phyloP scores from a whole-genome alignment of 1,284 basidiomycete species.

The Neotropicomus parvogracilis region DNA sequence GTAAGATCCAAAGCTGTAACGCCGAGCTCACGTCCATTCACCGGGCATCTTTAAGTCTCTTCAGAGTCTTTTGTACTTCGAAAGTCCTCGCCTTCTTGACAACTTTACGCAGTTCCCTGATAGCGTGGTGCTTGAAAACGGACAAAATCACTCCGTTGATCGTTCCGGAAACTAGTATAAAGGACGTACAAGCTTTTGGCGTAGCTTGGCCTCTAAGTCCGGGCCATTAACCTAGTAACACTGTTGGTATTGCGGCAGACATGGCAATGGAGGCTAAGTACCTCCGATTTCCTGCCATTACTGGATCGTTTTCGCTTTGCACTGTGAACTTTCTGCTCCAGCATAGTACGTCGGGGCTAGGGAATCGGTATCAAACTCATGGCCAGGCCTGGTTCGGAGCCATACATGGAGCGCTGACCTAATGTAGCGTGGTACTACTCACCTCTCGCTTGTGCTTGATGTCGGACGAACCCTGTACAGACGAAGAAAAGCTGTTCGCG shows the following conservation, averaged over 20 bases:
- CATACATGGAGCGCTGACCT: conserved; percentile 20
- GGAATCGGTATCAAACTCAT: no score
- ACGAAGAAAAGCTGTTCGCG: conserved; percentile 45
- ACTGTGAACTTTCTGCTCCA: conserved; percentile 4
- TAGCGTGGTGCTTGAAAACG: conserved; percentile 57
- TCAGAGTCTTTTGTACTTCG: conserved; percentile 81
- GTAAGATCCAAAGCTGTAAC: not conserved
- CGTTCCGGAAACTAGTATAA: conserved; percentile 10
- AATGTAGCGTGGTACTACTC: conserved; percentile 1
- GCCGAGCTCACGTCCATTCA: conserved; percentile 30
- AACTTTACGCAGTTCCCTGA: conserved; percentile 64
- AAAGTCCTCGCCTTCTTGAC: conserved; percentile 81
- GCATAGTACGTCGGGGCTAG: no score
- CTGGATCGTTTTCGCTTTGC: conserved; percentile 23
- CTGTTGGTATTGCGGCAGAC: conserved; percentile 7
- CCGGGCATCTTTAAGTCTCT: conserved; percentile 75
- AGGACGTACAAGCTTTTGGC: conserved; percentile 43
- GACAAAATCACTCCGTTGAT: conserved; percentile 12
- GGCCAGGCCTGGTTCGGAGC: no score
- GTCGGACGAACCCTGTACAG: conserved; percentile 36
- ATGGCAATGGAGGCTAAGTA: not conserved
- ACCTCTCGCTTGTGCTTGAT: conserved; percentile 11
- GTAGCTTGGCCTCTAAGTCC: conserved; percentile 13
- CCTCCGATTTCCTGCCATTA: conserved; percentile 16
- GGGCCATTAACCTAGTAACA: conserved; percentile 13